Percentiles rank a stretch among this genome's conserved stretches.
Evolutionary conservation across 441 rosid species (phyloP).

Genomic region (Viola pubescens): DNA sequence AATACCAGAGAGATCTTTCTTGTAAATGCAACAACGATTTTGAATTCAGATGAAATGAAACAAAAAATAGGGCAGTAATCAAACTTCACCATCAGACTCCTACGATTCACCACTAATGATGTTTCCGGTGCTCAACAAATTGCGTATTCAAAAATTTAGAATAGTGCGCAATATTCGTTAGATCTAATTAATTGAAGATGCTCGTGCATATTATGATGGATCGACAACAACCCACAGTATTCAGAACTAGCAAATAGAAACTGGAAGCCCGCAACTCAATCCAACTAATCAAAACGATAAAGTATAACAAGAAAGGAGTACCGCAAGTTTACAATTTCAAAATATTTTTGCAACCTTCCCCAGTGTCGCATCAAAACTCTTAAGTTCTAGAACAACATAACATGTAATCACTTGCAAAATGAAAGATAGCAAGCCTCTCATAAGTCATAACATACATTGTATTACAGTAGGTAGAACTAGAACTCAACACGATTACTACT

Average conservation of each 20-base stretch:
- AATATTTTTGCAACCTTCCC: slow-evolving; percentile 13
- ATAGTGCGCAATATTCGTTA: too few species aligned
- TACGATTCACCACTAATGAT: too few species aligned
- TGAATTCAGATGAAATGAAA: background rate
- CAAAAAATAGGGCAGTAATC: background rate
- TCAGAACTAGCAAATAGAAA: background rate
- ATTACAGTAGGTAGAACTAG: too few species aligned
- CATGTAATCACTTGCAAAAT: background rate
- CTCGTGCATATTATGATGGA: too few species aligned
- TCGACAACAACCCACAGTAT: background rate
- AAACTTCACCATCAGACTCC: background rate
- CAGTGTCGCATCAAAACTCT: slow-evolving; percentile 17
- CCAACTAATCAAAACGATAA: background rate
- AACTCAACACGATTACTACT: too few species aligned
- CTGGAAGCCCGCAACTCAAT: background rate
- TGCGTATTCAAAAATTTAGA: too few species aligned
- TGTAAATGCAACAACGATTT: too few species aligned
- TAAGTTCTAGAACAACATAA: slow-evolving; percentile 14
- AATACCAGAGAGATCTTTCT: too few species aligned
- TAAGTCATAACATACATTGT: too few species aligned
- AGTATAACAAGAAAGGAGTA: slow-evolving; percentile 6
- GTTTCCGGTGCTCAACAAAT: too few species aligned
- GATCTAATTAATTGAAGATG: too few species aligned
- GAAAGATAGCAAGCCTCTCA: background rate
- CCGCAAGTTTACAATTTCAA: slow-evolving; percentile 13